phyloP scores from a whole-genome alignment of 164 flowering plant genomes.

The Malania oleifera region DNA sequence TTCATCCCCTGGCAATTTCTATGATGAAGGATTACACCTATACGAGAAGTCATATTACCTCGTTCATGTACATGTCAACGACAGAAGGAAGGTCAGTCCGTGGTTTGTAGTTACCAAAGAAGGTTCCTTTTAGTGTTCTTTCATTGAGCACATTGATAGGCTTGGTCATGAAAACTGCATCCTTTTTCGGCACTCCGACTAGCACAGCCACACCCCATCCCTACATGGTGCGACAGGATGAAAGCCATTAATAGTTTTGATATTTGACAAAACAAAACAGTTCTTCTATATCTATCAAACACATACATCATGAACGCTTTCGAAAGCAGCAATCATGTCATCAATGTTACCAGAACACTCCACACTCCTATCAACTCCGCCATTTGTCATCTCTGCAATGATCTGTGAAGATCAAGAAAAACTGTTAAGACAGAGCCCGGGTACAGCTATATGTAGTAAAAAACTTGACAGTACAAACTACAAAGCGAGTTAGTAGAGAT shows the following conservation, averaged over 20 bases:
- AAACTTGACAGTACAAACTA: too few relatives aligned
- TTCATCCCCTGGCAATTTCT: not conserved
- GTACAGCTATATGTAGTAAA: too few relatives aligned
- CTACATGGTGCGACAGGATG: constrained; percentile 10
- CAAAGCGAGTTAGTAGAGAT: too few relatives aligned
- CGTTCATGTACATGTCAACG: constrained; percentile 30
- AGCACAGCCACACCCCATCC: constrained; percentile 43
- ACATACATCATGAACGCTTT: constrained; percentile 41
- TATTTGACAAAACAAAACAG: too few relatives aligned
- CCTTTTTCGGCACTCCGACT: constrained; percentile 35
- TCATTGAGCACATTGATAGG: constrained; percentile 24
- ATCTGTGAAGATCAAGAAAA: constrained; percentile 18
- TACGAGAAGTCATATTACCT: constrained; percentile 2
- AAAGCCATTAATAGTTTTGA: too few relatives aligned
- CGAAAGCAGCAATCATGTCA: constrained; percentile 33
- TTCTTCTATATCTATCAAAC: too few relatives aligned
- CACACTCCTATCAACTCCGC: constrained; percentile 38
- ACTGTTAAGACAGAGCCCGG: not conserved
- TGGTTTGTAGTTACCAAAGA: constrained; percentile 36
- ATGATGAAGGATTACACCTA: not conserved
- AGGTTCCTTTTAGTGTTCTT: constrained; percentile 32
- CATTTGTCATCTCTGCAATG: constrained; percentile 34
- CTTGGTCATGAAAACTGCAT: constrained; percentile 23
- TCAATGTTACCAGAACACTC: constrained; percentile 32
- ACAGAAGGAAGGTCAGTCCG: constrained; percentile 33